Evolutionary conservation across 805 yeast genomes (phyloP).

Genomic region (Gaillardinia entomophila): DNA sequence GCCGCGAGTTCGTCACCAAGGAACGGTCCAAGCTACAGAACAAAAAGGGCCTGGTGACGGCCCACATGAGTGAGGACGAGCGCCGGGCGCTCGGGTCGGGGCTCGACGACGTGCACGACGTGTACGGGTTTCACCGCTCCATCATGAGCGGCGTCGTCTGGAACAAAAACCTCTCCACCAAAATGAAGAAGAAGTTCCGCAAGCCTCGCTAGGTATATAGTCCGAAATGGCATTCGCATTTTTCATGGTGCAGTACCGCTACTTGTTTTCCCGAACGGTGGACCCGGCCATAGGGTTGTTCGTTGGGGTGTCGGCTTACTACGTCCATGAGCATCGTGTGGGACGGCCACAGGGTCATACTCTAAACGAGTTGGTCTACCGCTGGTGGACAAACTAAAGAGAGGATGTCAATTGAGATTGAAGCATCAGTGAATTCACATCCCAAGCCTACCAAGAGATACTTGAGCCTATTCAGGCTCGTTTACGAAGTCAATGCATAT

Average conservation of each 20-base stretch:
- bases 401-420: no score
- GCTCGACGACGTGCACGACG: conserved; percentile 30
- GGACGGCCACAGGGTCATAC: conserved; percentile 57
- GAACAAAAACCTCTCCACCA: conserved; percentile 55
- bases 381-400: no score
- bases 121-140: conserved; percentile 38
- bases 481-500: no score
- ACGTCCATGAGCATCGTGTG: conserved; percentile 53
- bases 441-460: no score
- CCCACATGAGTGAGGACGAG: conserved; percentile 36
- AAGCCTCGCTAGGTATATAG: background rate
- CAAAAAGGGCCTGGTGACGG: conserved; percentile 21
- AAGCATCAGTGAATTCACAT: no score
- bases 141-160: conserved; percentile 55
- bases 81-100: conserved; percentile 20
- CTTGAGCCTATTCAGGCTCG: no score
- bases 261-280: conserved; percentile 9
- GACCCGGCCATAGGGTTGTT: conserved; percentile 46
- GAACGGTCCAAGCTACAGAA: conserved; percentile 41
- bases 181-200: conserved; percentile 36
- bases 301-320: conserved; percentile 61
- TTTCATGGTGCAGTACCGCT: conserved; percentile 9
- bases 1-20: conserved; percentile 71
- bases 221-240: background rate
- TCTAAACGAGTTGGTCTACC: conserved; percentile 44